Percentiles rank a stretch among this genome's conserved stretches.
These are phyloP conservation scores for Saccharomycopsis sp. DNA, from an alignment of 805 yeast species.

Conservation along the genomic window DNA sequence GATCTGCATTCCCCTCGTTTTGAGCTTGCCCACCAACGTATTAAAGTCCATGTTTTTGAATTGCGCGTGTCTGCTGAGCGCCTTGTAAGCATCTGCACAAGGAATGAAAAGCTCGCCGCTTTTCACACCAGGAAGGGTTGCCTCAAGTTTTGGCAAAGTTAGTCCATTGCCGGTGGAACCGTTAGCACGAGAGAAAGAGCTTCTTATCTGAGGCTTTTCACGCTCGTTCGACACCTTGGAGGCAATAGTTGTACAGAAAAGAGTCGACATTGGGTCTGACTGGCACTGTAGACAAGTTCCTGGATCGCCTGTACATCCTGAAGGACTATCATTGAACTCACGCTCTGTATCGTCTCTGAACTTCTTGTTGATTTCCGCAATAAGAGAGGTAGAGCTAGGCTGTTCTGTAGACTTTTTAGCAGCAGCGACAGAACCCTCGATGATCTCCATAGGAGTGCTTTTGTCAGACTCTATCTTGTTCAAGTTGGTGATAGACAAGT, in stretches of 20 bases:
- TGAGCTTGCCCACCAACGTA: conserved; percentile 61
- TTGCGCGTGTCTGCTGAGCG: conserved; percentile 74
- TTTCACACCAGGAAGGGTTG: conserved; percentile 2
- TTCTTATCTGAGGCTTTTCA: not conserved
- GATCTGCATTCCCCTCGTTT: conserved; percentile 80
- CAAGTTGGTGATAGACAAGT: not conserved
- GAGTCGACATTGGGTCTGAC: conserved; percentile 77
- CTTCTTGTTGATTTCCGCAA: conserved; percentile 6
- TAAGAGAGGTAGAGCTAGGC: conserved; percentile 4
- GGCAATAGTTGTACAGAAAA: conserved; percentile 84
- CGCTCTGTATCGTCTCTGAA: conserved; percentile 1
- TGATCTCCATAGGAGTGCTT: not conserved
- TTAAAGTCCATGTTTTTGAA: conserved; percentile 70
- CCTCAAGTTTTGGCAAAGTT: conserved; percentile 5
- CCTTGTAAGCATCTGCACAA: conserved; percentile 84
- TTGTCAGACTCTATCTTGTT: not conserved
- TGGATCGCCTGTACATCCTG: conserved; percentile 78
- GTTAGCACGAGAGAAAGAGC: conserved; percentile 21
- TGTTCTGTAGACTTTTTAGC: not conserved
- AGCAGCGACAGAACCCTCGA: not conserved
- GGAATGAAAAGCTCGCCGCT: conserved; percentile 56
- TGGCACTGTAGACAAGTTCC: conserved; percentile 84
- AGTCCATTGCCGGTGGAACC: conserved; percentile 9
- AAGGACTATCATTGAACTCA: conserved; percentile 6
- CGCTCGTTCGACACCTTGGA: conserved; percentile 29